A percentile compares a stretch with the other conserved stretches of the same genome.
phyloP scores from a whole-genome alignment of 495 filamentous ascomycete species.

The Pseudotulostoma volvatum region DNA sequence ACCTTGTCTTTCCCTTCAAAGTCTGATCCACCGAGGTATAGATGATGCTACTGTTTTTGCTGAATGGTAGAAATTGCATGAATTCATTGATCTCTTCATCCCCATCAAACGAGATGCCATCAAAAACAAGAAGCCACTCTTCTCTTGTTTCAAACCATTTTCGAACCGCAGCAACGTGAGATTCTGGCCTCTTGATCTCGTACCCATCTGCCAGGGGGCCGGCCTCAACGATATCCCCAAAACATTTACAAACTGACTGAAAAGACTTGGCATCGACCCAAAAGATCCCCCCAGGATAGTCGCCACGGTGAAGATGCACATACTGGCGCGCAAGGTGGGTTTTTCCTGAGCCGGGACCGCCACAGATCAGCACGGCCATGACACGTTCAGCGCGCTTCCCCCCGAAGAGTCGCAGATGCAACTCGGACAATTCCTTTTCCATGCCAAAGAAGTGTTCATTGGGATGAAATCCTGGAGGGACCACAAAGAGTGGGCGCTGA shows the following conservation, averaged over 20 bases:
- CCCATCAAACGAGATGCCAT: slow-evolving; percentile 52
- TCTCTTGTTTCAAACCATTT: slow-evolving; percentile 54
- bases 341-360: slow-evolving; percentile 65
- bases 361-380: slow-evolving; percentile 52
- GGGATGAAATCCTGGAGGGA: slow-evolving; percentile 58
- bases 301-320: slow-evolving; percentile 47
- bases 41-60: slow-evolving; percentile 51
- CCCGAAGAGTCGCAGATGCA: slow-evolving; percentile 53
- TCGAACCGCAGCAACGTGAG: slow-evolving; percentile 38
- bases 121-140: slow-evolving; percentile 62
- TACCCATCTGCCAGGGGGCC: slow-evolving; percentile 33
- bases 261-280: slow-evolving; percentile 59
- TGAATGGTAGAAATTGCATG: slow-evolving; percentile 52
- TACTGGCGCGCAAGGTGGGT: slow-evolving; percentile 72
- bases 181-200: slow-evolving; percentile 18
- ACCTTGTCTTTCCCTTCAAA: slow-evolving; percentile 46
- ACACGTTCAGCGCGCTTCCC: slow-evolving; percentile 42
- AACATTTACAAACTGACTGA: slow-evolving; percentile 47
- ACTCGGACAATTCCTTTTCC: slow-evolving; percentile 46
- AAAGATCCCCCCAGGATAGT: slow-evolving; percentile 62
- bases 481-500: slow-evolving; percentile 37
- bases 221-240: slow-evolving; percentile 58
- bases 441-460: slow-evolving; percentile 66
- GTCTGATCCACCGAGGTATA: slow-evolving; percentile 60
- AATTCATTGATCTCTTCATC: slow-evolving; percentile 41